Base-by-base conservation (phyloP, 768 basidiomycete species). In the Roridomyces roridus region DNA sequence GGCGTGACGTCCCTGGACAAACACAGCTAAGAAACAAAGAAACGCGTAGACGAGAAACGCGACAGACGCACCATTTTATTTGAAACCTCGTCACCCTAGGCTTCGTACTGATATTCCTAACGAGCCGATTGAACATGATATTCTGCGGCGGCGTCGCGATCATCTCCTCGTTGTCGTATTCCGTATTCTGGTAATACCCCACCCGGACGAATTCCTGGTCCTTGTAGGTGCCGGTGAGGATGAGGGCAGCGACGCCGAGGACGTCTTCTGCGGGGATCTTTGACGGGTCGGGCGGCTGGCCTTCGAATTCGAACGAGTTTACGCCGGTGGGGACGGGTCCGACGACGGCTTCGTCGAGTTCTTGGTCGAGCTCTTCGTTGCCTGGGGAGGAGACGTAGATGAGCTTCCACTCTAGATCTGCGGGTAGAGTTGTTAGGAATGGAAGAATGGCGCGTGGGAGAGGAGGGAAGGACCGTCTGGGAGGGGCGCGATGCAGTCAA, bases 191-290 rank as follows among this genome's bases (percentile, higher is more conserved):
- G 72, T 99, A 99, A 71, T 99, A 98, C 7, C 97, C 97, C 24
- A 99, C 96, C 42, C 96, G 87, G n/a, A 99, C 96, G 68, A 99
- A 99, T 71, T 98, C 97, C 67, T 97, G 96, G 47, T 98, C 96
- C 35, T 88, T 86, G 74, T 98, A 99, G 11, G 92, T 92, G 7
- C 94, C 97, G 0, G 96, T 98, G 47, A 99, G 84, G 66, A 99
- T 98, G 69, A 98, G 88, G 6, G 96, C 97, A 2, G 96, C 93
- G 17, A 99, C 96, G 42, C 97, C 97, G 12, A 99, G 82, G 28
- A 96, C 92, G 68, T 98, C 96, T 59, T 92, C 88, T 28, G 84
- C 67, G 2, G 95, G 96, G 63, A 98, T 95, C 65, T 87, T 89
- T 26, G 85, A 77, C 10, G 94, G 91, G 52, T 89, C 83, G 0